Base-by-base conservation (phyloP, 2,329 filamentous ascomycete species). In the Pseudogymnoascus sp. region DNA sequence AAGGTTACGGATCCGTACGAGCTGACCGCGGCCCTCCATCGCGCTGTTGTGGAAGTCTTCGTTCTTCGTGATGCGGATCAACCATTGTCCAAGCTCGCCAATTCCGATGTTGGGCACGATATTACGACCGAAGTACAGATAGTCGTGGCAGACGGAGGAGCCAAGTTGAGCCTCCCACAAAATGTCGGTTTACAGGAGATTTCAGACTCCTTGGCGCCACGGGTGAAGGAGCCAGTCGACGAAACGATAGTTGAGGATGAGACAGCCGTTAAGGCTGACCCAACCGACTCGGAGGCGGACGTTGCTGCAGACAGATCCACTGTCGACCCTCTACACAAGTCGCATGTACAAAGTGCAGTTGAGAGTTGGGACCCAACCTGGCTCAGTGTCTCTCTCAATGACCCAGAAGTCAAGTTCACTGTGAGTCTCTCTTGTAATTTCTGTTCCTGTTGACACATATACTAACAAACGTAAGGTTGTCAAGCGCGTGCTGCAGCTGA, bases 401-500 rank as follows among this genome's bases (percentile, higher is more conserved):
- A 90, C 68, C 75, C 79, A 1, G 74, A 78, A 42, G 72, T 89
- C 67, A 91, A 90, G 73, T 93, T 95, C 78, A 85, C 86, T 64
- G 90, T 95, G 82, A 67, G 87, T 81, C 65, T 37, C 40, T 13
- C 7, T 23, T 59, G 7, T 2, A 17, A 59, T 63, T 50, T 50
- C 2, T n/a, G 4, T 40, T 31, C 19, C 5, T 17, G 26, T 31
- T 29, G 15, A 42, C 38, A 31, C 37, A 31, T 15, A 23, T 42
- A 60, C 59, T 60, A 13, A 38, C 59, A 33, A 53, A 19, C 60
- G 42, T 26, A 68, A 97, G 93, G 82, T 95, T 67, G 78, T 87
- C 70, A 96, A 96, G 77, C 88, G 91, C 64, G 78, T 92, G 65
- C 85, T 88, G 74, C 89, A 95, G 74, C 80, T 96, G 65, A 93